Evolutionary conservation across 805 yeast species (phyloP), one percentile per base, ranked within the genome.

Genomic region (Pichia phayaonensis): DNA sequence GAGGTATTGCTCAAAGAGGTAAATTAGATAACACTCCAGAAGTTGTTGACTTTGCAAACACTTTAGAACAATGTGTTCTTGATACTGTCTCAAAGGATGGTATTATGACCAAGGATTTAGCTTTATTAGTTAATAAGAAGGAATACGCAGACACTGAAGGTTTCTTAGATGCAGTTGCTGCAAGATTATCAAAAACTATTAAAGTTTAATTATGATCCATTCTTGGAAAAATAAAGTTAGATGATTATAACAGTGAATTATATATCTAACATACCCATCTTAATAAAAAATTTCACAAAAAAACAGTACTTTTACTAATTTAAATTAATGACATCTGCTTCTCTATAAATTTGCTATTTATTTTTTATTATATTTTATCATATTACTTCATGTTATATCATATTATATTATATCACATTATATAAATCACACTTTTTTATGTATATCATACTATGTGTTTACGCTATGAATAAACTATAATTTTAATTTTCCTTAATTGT

Each of bases 1-100:
- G 90, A 70, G 94, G 92, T 64, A 68, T 86, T 49, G 80, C 82
- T 55, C 89, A 85, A 68, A 83, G 94, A 76, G 94, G 92, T 61
- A 81, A 76, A 64, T 71, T 86, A 57, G 94, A 86, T 64, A 68
- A 67, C 38, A 86, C 90, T 26, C 85, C 84, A 31, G 86, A 80
- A 3, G 87, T 85, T 47, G 79, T 81, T 44, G 69, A 75, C 44
- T 86, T 86, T 63, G 90, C 86, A 41, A 70, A 81, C 55, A 64
- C 69, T 42, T 73, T 86, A 58, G 94, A 86, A 68, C 64, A 74
- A 51, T 83, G 84, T 47, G 84, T 86, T 47, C 61, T 85, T 47
- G 85, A 84, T 59, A 83, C 90, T 24, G 94, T 86, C 46, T 82
- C 81, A 56, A 72, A 72, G 54, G 90, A 84, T 62, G 84, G 85